Evolutionary conservation across 2,329 filamentous ascomycete species (phyloP).

Genomic region (Colletotrichum abscissum): DNA sequence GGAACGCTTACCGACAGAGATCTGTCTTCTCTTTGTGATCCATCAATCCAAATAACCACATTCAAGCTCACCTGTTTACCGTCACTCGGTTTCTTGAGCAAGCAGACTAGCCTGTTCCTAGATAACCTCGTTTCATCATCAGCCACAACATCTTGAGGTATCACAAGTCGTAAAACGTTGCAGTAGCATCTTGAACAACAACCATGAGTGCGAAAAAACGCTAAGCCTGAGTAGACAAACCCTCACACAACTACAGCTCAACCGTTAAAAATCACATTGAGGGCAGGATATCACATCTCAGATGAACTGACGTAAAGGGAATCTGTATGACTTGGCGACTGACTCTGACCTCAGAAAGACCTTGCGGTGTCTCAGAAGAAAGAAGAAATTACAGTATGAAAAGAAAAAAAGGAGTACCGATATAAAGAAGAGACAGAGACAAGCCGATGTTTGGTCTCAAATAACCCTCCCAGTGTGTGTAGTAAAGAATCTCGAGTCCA

Average conservation of each 20-base stretch:
- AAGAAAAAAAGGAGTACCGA: slow-evolving; percentile 33
- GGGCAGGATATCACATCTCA: slow-evolving; percentile 9
- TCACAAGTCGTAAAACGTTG: background rate
- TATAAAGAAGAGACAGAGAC: slow-evolving; percentile 37
- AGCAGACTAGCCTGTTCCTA: background rate
- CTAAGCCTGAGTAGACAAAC: background rate
- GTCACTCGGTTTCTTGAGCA: too few species aligned
- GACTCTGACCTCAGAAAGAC: slow-evolving; percentile 35
- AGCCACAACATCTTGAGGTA: background rate
- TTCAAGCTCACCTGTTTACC: too few species aligned
- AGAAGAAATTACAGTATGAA: slow-evolving; percentile 36
- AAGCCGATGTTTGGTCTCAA: slow-evolving; percentile 34
- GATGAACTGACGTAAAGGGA: slow-evolving; percentile 33
- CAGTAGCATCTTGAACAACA: background rate
- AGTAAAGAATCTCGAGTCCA: slow-evolving; percentile 37
- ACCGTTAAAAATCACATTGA: slow-evolving; percentile 24
- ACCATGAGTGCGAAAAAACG: background rate
- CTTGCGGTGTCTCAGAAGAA: slow-evolving; percentile 37
- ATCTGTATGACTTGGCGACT: slow-evolving; percentile 35
- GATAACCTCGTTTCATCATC: background rate
- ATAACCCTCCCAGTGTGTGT: slow-evolving; percentile 34
- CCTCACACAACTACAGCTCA: background rate
- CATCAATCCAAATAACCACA: too few species aligned
- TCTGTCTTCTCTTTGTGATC: too few species aligned
- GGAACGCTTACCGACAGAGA: background rate